Conservation (phyloP, 441 rosid genomes). For the Gossypium laxum region DNA sequence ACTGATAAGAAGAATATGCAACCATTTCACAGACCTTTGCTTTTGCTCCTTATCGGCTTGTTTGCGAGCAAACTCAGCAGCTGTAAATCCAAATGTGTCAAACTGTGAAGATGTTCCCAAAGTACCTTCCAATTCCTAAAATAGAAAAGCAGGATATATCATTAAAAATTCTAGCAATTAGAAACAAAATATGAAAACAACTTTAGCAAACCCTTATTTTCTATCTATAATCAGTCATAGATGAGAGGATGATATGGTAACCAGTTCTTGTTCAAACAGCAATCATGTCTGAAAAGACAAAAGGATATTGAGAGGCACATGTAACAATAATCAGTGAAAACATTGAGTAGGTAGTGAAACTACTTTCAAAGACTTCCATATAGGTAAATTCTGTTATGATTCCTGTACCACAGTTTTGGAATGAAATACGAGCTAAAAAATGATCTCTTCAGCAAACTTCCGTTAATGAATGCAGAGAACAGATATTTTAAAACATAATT, state of each 20-base stretch:
- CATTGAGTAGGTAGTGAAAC: neutral
- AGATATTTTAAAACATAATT: neutral
- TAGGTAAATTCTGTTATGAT: neutral
- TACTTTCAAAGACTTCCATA: neutral
- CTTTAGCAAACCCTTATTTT: neutral
- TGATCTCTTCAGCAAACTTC: neutral
- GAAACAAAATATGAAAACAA: neutral
- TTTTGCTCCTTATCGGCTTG: slow-evolving; percentile 83
- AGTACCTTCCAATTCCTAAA: slow-evolving; percentile 72
- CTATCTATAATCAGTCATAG: neutral
- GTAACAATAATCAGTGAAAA: neutral
- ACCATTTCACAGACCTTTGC: slow-evolving; percentile 41
- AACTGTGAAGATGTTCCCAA: slow-evolving; percentile 69
- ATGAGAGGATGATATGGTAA: neutral
- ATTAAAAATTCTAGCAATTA: neutral
- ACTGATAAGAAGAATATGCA: slow-evolving; percentile 15
- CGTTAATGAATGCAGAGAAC: neutral
- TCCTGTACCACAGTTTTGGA: neutral
- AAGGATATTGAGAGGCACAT: neutral
- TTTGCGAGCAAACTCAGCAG: slow-evolving; percentile 77
- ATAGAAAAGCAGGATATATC: slow-evolving; percentile 14
- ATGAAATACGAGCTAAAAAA: neutral
- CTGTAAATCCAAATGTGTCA: slow-evolving; percentile 96
- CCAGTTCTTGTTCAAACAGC: neutral
- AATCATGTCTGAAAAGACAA: slow-evolving; percentile 1